These are phyloP conservation scores for Naganishia onofrii DNA, from an alignment of 768 basidiomycete species.

Conservation along the genomic window DNA sequence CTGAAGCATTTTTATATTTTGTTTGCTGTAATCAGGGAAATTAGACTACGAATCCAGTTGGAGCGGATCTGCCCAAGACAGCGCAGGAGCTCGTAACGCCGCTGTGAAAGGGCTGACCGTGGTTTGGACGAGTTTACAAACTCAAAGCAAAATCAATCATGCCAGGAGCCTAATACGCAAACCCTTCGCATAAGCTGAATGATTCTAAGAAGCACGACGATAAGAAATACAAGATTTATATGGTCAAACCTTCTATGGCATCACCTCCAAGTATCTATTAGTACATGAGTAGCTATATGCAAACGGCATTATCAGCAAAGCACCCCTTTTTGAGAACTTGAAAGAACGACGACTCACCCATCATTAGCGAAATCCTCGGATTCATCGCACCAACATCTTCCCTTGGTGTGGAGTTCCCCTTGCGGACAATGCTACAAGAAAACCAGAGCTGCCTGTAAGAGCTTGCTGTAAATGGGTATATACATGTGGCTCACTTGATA, in stretches of 20 bases:
- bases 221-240: neutral
- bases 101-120: too few species aligned
- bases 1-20: too few species aligned
- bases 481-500: conserved; percentile 83
- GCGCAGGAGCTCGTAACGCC: too few species aligned
- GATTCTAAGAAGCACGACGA: neutral
- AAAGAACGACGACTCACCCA: conserved; percentile 42
- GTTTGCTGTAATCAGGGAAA: too few species aligned
- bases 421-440: conserved; percentile 50
- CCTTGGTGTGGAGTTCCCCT: conserved; percentile 61
- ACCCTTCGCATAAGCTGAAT: too few species aligned
- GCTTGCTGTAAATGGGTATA: too few species aligned
- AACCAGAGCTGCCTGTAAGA: neutral
- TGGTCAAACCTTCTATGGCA: neutral
- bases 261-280: conserved; percentile 63
- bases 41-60: too few species aligned
- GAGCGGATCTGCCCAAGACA: too few species aligned
- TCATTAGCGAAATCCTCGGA: conserved; percentile 66
- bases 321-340: neutral
- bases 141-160: too few species aligned
- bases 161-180: too few species aligned
- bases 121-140: too few species aligned
- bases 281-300: conserved; percentile 75
- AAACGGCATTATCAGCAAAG: conserved; percentile 31
- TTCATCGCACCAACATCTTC: conserved; percentile 82